Base-by-base conservation (phyloP, 192 early-diverging fungal genomes). In the Chytriomyces confervae region DNA sequence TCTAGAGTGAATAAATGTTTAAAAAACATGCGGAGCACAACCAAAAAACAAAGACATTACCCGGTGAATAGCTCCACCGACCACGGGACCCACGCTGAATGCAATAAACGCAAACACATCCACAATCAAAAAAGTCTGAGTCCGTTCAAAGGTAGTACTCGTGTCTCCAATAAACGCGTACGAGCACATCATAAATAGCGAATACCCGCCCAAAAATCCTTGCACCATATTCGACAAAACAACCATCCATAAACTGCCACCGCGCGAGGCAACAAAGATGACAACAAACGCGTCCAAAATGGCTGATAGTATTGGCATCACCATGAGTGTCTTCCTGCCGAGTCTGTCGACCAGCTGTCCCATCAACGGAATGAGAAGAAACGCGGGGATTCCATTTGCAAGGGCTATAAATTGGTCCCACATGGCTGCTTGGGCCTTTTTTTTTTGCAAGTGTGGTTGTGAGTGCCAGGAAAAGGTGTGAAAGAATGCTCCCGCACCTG, bases 181-280 rank as follows among this genome's bases (percentile, higher is more conserved):
- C 11, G 24, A 36, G 8, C 61, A 60, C 43, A 75, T 62, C 60
- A 82, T 75, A 27, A 77, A 50, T 6, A 77, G 24, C 23, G 36
- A 49, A 53, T 77, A 84, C 11, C 69, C 69, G 44, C 83, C 86
- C 77, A 87, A 60, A 36, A 75, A 57, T 0, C 86, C 86, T 36
- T 78, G 69, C 3, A 87, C 11, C 9, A 87, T 18, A 44, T 75
- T 23, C 20, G 67, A 67, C 6, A 69, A 16, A 13, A 87, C 45
- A 11, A 87, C 69, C 13, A 80, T 43, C 83, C 83, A 87, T 23
- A 87, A 53, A 2, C 78, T 73, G 13, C 77, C 11, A 44, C 60
- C 73, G 27, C 76, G 77, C 20, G 72, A 49, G 18, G 79, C 73
- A 11, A 87, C 77, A 7, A 61, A 43, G 5, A 80, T 7, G 23